Evolutionary conservation across 202 grass and related monocot genomes (phyloP), one percentile per base, ranked within the genome.

Genomic region (Panicum hallii): DNA sequence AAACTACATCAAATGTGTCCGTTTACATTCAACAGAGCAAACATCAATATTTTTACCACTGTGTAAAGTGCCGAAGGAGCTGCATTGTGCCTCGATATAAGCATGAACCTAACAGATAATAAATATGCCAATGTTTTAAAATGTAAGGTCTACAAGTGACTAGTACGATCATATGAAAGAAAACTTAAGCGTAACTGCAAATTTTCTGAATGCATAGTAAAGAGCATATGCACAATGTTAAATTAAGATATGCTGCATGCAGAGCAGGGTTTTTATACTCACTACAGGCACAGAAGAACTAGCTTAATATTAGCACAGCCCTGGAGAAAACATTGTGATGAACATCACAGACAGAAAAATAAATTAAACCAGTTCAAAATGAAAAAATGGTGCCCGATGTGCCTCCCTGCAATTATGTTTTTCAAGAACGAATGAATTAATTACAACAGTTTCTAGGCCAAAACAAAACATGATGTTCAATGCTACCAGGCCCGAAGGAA

Each of bases 101-200:
- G 74, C 85, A 98, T 95, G 86, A 98, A 95, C 83, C 95, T 98
- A 85, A 43, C 62, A 83, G 60, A 75, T n/a, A 83, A 83, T 41
- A 54, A 79, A 69, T n/a, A 82, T n/a, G 17, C 5, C 67, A 55
- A 9, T 40, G 60, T 36, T 45, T 71, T 80, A 22, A 84, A 63
- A 54, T 42, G 3, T 41, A 72, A 32, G 11, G 9, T 28, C 7
- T 65, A 72, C 28, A 42, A 17, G 28, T 65, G 30, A 30, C 6
- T 56, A 11, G 3, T 60, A 67, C 36, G 20, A 2, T 36, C 30
- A 68, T 49, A 45, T 44, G 13, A 38, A 78, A 46, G 6, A 62
- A 72, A 79, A 67, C 4, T 45, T 36, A 41, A 72, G 34, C 6
- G 11, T 3, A 7, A 56, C 12, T 50, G 7, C 41, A 44, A 44